Evolutionary conservation across 768 basidiomycete genomes (phyloP).

Genomic region (Trametopsis cervina): DNA sequence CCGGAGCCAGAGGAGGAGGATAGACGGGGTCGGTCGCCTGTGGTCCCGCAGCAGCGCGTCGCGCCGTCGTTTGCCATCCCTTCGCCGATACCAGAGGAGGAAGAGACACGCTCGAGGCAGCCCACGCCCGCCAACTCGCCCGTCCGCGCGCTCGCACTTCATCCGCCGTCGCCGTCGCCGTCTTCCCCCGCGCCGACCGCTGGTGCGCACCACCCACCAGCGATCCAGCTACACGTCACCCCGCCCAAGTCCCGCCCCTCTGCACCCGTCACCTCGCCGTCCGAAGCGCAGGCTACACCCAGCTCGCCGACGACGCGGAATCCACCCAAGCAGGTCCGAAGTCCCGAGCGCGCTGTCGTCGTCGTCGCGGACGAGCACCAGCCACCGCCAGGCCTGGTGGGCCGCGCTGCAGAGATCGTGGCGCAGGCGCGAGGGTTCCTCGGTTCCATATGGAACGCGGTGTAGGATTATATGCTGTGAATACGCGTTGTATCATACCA

Average conservation of each 20-base stretch:
- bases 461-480: slow-evolving; percentile 3
- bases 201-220: not conserved
- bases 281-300: slow-evolving; percentile 11
- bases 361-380: slow-evolving; percentile 22
- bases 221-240: not conserved
- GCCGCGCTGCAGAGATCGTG: slow-evolving; percentile 72
- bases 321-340: slow-evolving; percentile 6
- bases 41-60: not conserved
- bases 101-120: slow-evolving; percentile 33
- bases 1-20: not conserved
- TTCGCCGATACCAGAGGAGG: slow-evolving; percentile 28
- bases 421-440: slow-evolving; percentile 73
- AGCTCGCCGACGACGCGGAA: slow-evolving; percentile 7
- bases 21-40: not conserved
- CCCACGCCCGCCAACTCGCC: slow-evolving; percentile 66
- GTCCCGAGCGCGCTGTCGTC: not conserved
- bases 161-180: not conserved
- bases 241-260: slow-evolving; percentile 12
- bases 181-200: slow-evolving; percentile 9
- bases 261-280: slow-evolving; percentile 12
- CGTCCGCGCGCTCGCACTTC: slow-evolving; percentile 23
- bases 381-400: slow-evolving; percentile 39
- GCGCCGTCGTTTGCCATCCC: slow-evolving; percentile 14
- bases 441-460: slow-evolving; percentile 48
- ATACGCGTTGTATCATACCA: no score